Evolutionary conservation across 768 basidiomycete species (phyloP).

Genomic region (Polyporus arcularius): DNA sequence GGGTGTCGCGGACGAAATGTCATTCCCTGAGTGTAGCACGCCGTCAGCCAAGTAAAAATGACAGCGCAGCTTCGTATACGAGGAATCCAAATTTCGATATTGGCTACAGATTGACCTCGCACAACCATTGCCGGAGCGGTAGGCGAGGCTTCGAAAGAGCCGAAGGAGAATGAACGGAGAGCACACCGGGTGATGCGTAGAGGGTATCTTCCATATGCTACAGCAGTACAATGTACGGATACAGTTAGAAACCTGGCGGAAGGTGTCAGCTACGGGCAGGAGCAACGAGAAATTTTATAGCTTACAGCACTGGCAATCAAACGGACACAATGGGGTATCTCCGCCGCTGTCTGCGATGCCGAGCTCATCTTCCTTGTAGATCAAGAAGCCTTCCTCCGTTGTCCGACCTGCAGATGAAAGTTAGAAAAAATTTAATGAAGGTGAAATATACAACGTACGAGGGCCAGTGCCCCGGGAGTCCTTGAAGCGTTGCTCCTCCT

Average conservation of each 20-base stretch:
- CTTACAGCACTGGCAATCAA: constrained; percentile 89
- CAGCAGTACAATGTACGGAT: constrained; percentile 11
- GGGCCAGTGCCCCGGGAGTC: constrained; percentile 76
- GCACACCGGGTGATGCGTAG: background rate
- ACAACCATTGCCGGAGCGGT: constrained; percentile 41
- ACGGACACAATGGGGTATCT: constrained; percentile 87
- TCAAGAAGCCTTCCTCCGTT: constrained; percentile 77
- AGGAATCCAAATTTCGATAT: constrained; percentile 35
- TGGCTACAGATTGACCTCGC: constrained; percentile 68
- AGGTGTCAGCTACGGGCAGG: background rate
- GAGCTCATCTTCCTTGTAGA: constrained; percentile 85
- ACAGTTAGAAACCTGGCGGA: constrained; percentile 13
- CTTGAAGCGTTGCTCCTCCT: constrained; percentile 54
- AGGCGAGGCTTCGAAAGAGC: constrained; percentile 63
- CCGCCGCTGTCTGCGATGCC: constrained; percentile 69
- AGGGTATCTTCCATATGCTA: constrained; percentile 15
- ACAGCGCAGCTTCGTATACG: constrained; percentile 14
- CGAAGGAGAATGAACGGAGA: constrained; percentile 18
- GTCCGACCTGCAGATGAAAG: constrained; percentile 54
- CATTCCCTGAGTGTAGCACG: constrained; percentile 20
- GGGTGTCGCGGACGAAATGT: background rate
- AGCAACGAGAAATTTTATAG: constrained; percentile 7
- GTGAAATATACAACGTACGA: constrained; percentile 47
- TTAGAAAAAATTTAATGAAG: background rate
- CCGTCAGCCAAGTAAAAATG: constrained; percentile 12